Base-by-base conservation (phyloP, 2,329 filamentous ascomycete species). In the Domatiomyces catenatus region DNA sequence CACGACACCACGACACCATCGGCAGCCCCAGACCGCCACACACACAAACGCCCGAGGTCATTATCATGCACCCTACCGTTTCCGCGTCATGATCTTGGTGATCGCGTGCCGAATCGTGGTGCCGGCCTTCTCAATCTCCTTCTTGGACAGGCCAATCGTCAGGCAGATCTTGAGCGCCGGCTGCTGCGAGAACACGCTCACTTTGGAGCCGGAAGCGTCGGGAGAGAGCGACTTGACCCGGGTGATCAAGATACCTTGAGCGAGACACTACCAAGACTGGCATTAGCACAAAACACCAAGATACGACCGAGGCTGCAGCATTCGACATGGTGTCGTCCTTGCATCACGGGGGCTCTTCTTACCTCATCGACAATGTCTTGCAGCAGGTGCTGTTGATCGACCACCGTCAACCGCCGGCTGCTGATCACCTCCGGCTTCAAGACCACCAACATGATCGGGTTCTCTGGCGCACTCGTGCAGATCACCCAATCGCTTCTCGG, bases 361-460 rank as follows among this genome's bases (percentile, higher is more conserved):
- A 93, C 89, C 83, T 98, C 92, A 54, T 98, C 93, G n/a, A 94
- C 87, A 57, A 86, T 83, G 60, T 98, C 92, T 62, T 93, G 82
- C 52, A 98, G 69, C 17, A 96, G 67, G 52, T 80, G 77, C 61
- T 94, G 87, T 68, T 96, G 87, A 55, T 95, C 90, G 32, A 82
- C 76, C 8, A 77, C 65, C 12, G 72, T 79, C 51, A 94, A 69
- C 44, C 77, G 79, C 62, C 84, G 80, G 1, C 80, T 75, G 48
- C 79, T 74, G 42, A 95, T 73, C 39, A 94, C 80, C 51, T 95
- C 86, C 0, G 81, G 77, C 71, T 94, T 95, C 50, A 98, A 71
- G 1, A 81, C 79, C 47, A 95, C 71, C 1, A 96, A 70, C 74
- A 95, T 79, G 48, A 95, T 75, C 0, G 92, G 92, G 61, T 95